phyloP scores from a whole-genome alignment of 208 protist genomes.

The Balamuthia mandrillaris region DNA sequence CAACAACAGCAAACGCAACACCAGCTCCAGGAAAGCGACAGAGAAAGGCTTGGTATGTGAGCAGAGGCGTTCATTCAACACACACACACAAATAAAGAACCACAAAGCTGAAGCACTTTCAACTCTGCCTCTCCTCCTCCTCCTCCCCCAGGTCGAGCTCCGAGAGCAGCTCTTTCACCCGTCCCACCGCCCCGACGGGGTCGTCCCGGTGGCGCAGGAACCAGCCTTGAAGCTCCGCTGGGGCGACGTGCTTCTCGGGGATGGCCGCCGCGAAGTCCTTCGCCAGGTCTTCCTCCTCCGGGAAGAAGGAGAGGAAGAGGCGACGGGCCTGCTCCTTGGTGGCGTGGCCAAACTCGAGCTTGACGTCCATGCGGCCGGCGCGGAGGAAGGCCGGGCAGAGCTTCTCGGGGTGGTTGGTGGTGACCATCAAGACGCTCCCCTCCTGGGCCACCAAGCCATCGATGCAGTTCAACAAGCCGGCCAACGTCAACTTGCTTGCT shows the following conservation, averaged over 20 bases:
- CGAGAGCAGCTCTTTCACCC: conserved; percentile 12
- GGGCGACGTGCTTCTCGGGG: conserved; percentile 64
- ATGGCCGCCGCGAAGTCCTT: conserved; percentile 61
- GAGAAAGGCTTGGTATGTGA: no score
- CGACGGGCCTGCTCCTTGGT: conserved; percentile 70
- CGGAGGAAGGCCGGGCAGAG: conserved; percentile 88
- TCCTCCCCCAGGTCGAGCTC: no score
- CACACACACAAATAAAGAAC: no score
- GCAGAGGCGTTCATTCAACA: no score
- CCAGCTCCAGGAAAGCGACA: no score
- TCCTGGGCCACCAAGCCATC: conserved; percentile 89
- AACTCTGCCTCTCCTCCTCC: no score
- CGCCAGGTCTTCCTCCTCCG: no score
- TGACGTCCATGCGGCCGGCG: conserved; percentile 87
- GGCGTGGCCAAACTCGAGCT: conserved; percentile 79
- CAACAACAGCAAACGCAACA: no score
- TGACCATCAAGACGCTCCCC: conserved; percentile 91
- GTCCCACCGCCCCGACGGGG: conserved; percentile 62
- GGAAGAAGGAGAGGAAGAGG: conserved; percentile 86
- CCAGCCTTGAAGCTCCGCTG: conserved; percentile 86
- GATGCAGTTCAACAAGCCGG: conserved; percentile 90
- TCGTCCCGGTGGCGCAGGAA: conserved; percentile 83
- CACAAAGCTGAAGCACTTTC: no score
- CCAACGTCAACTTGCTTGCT: no score
- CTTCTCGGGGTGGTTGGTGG: conserved; percentile 91